Base-by-base conservation (phyloP, 2,329 filamentous ascomycete species). In the Sphaerulina vaccinii region DNA sequence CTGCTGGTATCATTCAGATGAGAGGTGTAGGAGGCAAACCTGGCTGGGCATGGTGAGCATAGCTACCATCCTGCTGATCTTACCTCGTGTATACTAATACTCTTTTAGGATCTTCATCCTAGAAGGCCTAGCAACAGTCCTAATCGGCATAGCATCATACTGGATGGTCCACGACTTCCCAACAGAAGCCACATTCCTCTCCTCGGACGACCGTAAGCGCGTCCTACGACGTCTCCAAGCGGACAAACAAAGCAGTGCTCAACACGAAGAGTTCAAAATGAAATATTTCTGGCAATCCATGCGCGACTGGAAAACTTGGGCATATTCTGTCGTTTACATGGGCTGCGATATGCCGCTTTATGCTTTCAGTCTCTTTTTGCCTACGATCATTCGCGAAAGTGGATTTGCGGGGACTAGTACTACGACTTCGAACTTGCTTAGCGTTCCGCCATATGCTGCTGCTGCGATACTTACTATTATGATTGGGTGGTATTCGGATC, bases 111-210 rank as follows among this genome's bases (percentile, higher is more conserved):
- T 38, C 24, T 57, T 52, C 29, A 72, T 72, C 56, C 51, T 69
- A 39, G 64, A 88, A 70, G 88, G 88, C 4, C 72, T 87, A 1
- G 75, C 82, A 0, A 91, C 88, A 0, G 76, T 90, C 1, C 1
- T 89, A 1, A 77, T 90, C 19, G 88, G 86, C 2, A 58, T 87
- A 4, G 69, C 75, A 0, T 87, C 82, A 1, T 90, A 86, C 71
- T 91, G 84, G 83, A 82, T 87, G 73, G 87, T 95, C 1, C 82
- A 89, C 57, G 88, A 95, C 66, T 95, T 90, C 65, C 90, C 90
- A 0, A 85, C 87, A 56, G 78, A 87, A 51, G 63, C 64, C n/a
- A 60, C 55, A 1, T 95, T 95, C 66, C 77, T 95, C 6, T 80
- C 81, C 0, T 76, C 81, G 1, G 78, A 81, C 8, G 88, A 95